These are phyloP conservation scores for Carex sylvatica DNA, from an alignment of 202 grass and related monocot genomes.

Conservation along the genomic window DNA sequence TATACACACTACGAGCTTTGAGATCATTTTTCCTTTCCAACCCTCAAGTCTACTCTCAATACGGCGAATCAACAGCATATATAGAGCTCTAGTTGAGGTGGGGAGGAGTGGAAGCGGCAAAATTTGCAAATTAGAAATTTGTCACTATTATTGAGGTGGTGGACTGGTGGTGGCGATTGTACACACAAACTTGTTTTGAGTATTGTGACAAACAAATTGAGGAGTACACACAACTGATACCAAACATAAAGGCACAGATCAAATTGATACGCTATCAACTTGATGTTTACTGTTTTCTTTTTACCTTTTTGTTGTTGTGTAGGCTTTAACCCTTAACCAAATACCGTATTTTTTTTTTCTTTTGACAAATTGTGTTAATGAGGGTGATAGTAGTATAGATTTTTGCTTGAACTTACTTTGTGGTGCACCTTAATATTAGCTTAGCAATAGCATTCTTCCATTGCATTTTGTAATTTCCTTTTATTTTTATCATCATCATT, in stretches of 20 bases:
- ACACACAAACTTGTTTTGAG: neutral
- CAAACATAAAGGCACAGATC: slow-evolving; percentile 82
- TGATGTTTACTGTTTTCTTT: neutral
- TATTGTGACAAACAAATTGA: slow-evolving; percentile 74
- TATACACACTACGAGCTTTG: too few species aligned
- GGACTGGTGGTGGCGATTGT: too few species aligned
- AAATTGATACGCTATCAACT: slow-evolving; percentile 55
- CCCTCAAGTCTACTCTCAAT: too few species aligned
- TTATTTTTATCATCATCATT: neutral
- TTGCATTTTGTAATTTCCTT: slow-evolving; percentile 1
- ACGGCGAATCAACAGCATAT: too few species aligned
- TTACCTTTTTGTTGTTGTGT: neutral
- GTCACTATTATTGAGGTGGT: too few species aligned
- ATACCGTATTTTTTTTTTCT: too few species aligned
- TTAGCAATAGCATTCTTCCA: neutral
- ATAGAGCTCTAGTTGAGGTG: too few species aligned
- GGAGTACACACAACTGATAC: slow-evolving; percentile 77
- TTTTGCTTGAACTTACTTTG: neutral
- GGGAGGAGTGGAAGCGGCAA: too few species aligned
- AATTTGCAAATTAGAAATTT: too few species aligned
- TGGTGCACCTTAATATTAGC: neutral
- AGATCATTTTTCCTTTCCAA: too few species aligned
- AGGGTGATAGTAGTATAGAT: neutral
- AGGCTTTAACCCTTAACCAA: neutral
- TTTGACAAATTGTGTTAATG: neutral